Evolutionary conservation across 176 grass and related monocot species (phyloP).

Genomic region (Puccinellia tenuiflora): DNA sequence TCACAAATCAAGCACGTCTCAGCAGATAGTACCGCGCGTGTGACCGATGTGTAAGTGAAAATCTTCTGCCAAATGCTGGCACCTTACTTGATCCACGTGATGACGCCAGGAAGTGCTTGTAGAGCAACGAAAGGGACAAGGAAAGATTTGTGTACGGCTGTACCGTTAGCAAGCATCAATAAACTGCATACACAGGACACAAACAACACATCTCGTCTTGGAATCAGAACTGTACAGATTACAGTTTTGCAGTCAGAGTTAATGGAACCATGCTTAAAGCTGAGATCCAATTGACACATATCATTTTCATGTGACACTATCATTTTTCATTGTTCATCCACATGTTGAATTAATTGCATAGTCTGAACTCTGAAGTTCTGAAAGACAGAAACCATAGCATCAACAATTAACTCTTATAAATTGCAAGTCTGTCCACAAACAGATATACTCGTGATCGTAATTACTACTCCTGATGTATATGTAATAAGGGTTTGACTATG

Average conservation of each 20-base stretch:
- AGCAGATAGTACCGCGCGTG: not conserved
- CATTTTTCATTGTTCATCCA: not conserved
- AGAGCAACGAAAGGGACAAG: constrained; percentile 61
- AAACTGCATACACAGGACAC: constrained; percentile 24
- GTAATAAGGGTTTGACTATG: too few relatives aligned
- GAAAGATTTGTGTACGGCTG: constrained; percentile 47
- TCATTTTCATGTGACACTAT: not conserved
- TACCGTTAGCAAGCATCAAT: constrained; percentile 56
- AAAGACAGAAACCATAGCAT: not conserved
- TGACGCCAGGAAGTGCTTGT: constrained; percentile 43
- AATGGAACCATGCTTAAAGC: not conserved
- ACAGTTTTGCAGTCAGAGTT: not conserved
- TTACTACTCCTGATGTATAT: not conserved
- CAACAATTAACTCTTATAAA: not conserved
- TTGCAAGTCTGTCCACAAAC: not conserved
- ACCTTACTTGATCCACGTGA: constrained; percentile 61
- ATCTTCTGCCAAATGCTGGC: not conserved
- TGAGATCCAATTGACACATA: not conserved
- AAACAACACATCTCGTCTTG: not conserved
- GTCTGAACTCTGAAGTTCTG: not conserved
- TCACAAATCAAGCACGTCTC: not conserved
- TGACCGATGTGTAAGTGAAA: not conserved
- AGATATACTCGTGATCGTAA: not conserved
- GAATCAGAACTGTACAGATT: not conserved
- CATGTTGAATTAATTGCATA: not conserved